Conservation (phyloP, 1,284 basidiomycete species). For the Ustilago loliicola region DNA sequence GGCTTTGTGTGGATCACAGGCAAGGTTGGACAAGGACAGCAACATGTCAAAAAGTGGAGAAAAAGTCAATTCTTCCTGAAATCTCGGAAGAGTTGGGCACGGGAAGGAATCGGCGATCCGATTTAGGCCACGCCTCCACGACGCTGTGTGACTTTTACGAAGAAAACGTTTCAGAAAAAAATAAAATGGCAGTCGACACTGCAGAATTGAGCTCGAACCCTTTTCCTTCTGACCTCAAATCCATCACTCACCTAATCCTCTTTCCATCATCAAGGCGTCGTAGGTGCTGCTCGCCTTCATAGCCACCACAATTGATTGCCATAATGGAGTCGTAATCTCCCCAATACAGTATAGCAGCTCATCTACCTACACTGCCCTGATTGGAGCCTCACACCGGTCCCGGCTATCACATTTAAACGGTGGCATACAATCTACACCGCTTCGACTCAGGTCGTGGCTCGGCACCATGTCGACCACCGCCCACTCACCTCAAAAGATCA, state of each 20-base stretch:
- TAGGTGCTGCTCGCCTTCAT: not conserved
- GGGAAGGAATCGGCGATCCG: conserved; percentile 21
- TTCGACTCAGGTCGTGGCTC: not conserved
- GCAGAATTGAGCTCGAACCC: conserved; percentile 6
- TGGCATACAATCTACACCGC: not conserved
- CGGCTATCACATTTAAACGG: not conserved
- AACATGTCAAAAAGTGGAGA: conserved; percentile 22
- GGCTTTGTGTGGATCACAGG: not conserved
- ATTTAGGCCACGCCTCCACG: conserved; percentile 29
- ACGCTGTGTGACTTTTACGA: conserved; percentile 30
- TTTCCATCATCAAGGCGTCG: conserved; percentile 1
- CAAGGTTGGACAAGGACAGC: not conserved
- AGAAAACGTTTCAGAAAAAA: conserved; percentile 28
- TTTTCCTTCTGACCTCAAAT: conserved; percentile 1
- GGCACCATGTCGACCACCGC: conserved; percentile 40
- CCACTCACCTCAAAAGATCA: conserved; percentile 65
- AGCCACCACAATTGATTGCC: not conserved
- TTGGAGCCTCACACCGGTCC: too few relatives aligned
- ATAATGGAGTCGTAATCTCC: conserved; percentile 16
- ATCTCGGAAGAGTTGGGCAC: not conserved
- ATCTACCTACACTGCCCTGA: not conserved
- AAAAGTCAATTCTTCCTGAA: conserved; percentile 5
- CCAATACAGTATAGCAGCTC: not conserved
- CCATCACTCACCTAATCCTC: conserved; percentile 11
- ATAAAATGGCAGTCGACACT: not conserved